These are phyloP conservation scores for Spiraea crenata DNA, from an alignment of 331 rosid species.

Conservation along the genomic window DNA sequence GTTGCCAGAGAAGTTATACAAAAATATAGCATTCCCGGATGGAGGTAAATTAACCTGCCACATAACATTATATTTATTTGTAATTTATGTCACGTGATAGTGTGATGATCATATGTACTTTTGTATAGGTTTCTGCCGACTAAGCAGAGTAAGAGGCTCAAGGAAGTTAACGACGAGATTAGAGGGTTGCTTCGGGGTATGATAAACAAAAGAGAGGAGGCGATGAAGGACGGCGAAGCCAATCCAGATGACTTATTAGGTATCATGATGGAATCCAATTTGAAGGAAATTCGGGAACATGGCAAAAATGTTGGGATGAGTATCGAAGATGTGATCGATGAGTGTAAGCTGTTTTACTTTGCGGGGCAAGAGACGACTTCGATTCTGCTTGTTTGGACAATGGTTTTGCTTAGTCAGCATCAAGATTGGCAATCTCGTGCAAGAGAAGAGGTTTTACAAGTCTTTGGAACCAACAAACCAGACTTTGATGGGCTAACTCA, in stretches of 20 bases:
- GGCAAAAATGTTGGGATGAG: slow-evolving; percentile 7
- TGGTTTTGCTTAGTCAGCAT: slow-evolving; percentile 10
- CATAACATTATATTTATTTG: neutral
- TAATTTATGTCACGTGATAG: neutral
- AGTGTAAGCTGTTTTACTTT: neutral
- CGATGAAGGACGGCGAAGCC: neutral
- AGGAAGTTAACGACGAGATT: slow-evolving; percentile 21
- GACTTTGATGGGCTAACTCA: slow-evolving; percentile 25
- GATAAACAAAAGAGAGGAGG: slow-evolving; percentile 17
- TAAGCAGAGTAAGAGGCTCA: slow-evolving; percentile 24
- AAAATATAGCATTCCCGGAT: slow-evolving; percentile 32
- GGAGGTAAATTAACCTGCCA: slow-evolving; percentile 31
- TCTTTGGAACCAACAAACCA: slow-evolving; percentile 28
- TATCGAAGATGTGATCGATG: neutral
- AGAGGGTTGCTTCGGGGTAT: neutral
- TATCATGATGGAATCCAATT: slow-evolving; percentile 23
- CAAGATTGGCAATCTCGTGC: slow-evolving; percentile 16
- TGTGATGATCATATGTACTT: neutral
- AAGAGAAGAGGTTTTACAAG: slow-evolving; percentile 17
- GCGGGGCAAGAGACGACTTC: slow-evolving; percentile 28
- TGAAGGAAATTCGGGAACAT: slow-evolving; percentile 18
- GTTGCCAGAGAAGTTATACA: neutral
- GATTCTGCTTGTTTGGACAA: slow-evolving; percentile 18
- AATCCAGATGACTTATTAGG: slow-evolving; percentile 16
- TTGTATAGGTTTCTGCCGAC: slow-evolving; percentile 33